phyloP scores from a whole-genome alignment of 495 filamentous ascomycete genomes.

The Parmelia sp. region DNA sequence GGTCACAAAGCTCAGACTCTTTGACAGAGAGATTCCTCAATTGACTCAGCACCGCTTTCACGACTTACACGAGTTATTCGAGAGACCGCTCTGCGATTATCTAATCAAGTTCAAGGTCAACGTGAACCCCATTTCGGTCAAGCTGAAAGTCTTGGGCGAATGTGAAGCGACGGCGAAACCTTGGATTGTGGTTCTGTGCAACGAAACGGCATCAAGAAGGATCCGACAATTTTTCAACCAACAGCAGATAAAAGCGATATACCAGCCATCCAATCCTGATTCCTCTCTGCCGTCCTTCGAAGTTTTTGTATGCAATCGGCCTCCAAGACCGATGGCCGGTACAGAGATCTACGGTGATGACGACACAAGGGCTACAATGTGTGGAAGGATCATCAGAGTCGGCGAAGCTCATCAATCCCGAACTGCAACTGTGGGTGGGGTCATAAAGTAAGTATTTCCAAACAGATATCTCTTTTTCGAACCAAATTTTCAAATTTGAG shows the following conservation, averaged over 20 bases:
- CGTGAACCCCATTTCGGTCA: constrained; percentile 20
- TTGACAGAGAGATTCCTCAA: constrained; percentile 19
- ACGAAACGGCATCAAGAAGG: constrained; percentile 14
- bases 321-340: constrained; percentile 14
- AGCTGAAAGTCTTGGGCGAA: constrained; percentile 25
- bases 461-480: background rate
- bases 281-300: constrained; percentile 19
- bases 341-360: background rate
- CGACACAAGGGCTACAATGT: background rate
- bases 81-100: constrained; percentile 18
- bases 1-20: constrained; percentile 20
- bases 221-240: constrained; percentile 27
- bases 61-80: constrained; percentile 26
- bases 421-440: constrained; percentile 22
- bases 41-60: constrained; percentile 25
- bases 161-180: constrained; percentile 23
- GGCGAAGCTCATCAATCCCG: constrained; percentile 6
- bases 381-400: constrained; percentile 4
- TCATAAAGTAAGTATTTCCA: constrained; percentile 19
- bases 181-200: constrained; percentile 27
- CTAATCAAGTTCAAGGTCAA: constrained; percentile 14
- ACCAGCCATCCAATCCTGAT: constrained; percentile 17
- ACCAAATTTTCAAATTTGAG: background rate
- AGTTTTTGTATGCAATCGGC: constrained; percentile 17
- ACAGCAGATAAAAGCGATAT: constrained; percentile 19